Evolutionary conservation across 179 eudicot species (phyloP), one percentile per base, ranked within the genome.

Genomic region (Camellia oleifera): DNA sequence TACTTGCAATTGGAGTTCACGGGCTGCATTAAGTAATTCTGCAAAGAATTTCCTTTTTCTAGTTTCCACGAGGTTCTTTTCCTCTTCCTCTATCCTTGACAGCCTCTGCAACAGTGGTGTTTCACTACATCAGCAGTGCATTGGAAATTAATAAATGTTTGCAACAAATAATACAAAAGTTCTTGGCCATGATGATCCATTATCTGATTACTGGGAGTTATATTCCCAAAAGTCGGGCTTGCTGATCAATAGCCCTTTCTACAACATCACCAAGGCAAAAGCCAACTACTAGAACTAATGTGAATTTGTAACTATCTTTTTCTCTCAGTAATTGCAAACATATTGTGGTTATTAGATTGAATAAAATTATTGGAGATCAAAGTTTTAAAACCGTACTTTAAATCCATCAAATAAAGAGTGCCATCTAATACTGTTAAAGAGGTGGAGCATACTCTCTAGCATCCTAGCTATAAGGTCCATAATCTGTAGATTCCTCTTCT

Each of bases 1-100:
- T 72, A 94, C 88, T 88, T 90, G 97, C 81, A 91, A 85, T 83
- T 89, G 95, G 80, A 94, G 88, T 81, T 97, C 99, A 80, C 99
- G 97, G 68, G 89, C 93, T 54, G 95, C 98, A 90, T 94, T 92
- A 56, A 97, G 91, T 88, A 97, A 75, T 80, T 94, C 99, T 53
- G 91, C 93, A 76, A 94, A 94, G 84, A 97, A 97, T 83, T 88
- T 93, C 85, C 98, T 88, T 87, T 94, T 91, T 77, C 80, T 85
- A 64, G 95, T 88, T 80, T 97, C 99, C 32, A 91, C 78, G 53
- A 86, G 84, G 84, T 91, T 93, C 89, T 91, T 94, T 79, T 93
- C 97, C 88, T 97, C 97, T 76, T 94, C 97, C 81, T 93, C 93
- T 78, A 89, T 84, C 86, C 91, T 93, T 57, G 97, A 90, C 66